These are phyloP conservation scores for Beauveria sp. DNA, from an alignment of 2,329 filamentous ascomycete species.

Conservation along the genomic window DNA sequence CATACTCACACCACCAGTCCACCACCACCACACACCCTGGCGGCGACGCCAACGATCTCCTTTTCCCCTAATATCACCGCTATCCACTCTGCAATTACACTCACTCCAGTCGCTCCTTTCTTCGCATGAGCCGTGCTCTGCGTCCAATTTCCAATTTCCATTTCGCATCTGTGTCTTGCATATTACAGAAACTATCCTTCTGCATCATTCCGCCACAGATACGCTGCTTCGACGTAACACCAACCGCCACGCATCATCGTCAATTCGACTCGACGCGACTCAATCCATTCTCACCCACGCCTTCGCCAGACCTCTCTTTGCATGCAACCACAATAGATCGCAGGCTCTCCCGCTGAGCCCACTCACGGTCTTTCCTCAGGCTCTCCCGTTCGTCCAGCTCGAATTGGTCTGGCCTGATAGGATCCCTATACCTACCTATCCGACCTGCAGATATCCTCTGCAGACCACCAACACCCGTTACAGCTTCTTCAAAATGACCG, in stretches of 20 bases:
- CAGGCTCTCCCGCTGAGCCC: slow-evolving; percentile 10
- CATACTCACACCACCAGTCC: slow-evolving; percentile 1
- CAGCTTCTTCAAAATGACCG: slow-evolving; percentile 55
- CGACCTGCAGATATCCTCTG: slow-evolving; percentile 2
- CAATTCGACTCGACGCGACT: slow-evolving; percentile 3
- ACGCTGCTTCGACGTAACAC: slow-evolving; percentile 1
- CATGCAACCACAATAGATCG: slow-evolving; percentile 9
- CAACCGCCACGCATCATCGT: not conserved
- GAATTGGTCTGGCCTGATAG: slow-evolving; percentile 10
- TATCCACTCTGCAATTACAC: slow-evolving; percentile 30
- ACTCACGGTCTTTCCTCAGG: slow-evolving; percentile 2
- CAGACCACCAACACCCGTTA: slow-evolving; percentile 6
- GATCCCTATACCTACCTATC: not conserved
- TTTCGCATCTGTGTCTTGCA: slow-evolving; percentile 14
- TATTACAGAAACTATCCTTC: not conserved
- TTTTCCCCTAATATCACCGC: slow-evolving; percentile 30
- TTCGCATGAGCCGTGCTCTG: slow-evolving; percentile 10
- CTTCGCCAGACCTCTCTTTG: not conserved
- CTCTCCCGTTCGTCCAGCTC: not conserved
- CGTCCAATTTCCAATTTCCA: slow-evolving; percentile 20
- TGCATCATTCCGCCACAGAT: slow-evolving; percentile 5
- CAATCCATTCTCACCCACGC: not conserved
- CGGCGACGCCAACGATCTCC: slow-evolving; percentile 19
- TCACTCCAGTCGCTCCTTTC: slow-evolving; percentile 35
- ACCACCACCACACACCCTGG: slow-evolving; percentile 5